These are phyloP conservation scores for Aspergillus affinis DNA, from an alignment of 495 filamentous ascomycete genomes.

Conservation along the genomic window DNA sequence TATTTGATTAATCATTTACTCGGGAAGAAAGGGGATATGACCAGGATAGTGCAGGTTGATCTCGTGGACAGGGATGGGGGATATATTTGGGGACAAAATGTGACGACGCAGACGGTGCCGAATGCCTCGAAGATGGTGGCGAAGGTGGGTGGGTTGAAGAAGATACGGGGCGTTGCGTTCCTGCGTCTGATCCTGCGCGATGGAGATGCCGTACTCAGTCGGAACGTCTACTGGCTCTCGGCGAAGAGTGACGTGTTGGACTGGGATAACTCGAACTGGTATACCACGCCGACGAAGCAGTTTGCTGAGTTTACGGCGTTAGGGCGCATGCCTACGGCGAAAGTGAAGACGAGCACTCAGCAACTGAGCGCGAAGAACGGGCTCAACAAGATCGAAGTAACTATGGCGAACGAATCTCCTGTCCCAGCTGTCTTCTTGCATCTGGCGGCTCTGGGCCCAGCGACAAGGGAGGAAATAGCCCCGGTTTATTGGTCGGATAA, in stretches of 20 bases:
- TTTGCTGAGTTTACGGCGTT: slow-evolving; percentile 55
- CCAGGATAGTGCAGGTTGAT: slow-evolving; percentile 47
- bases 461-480: slow-evolving; percentile 39
- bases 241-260: slow-evolving; percentile 48
- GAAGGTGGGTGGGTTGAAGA: slow-evolving; percentile 27
- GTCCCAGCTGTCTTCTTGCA: slow-evolving; percentile 59
- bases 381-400: slow-evolving; percentile 23
- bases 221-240: slow-evolving; percentile 65
- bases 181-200: slow-evolving; percentile 48
- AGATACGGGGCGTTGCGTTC: slow-evolving; percentile 49
- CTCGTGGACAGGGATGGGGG: slow-evolving; percentile 49
- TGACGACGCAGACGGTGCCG: slow-evolving; percentile 21
- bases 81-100: slow-evolving; percentile 26
- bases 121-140: slow-evolving; percentile 29
- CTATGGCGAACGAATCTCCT: slow-evolving; percentile 51
- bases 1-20: slow-evolving; percentile 59
- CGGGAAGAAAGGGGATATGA: slow-evolving; percentile 7
- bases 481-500: slow-evolving; percentile 62
- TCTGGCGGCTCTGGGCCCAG: slow-evolving; percentile 44
- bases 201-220: slow-evolving; percentile 37
- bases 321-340: slow-evolving; percentile 36
- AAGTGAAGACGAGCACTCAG: slow-evolving; percentile 30
- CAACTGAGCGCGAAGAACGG: background rate
- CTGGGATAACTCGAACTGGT: slow-evolving; percentile 59
- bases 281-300: slow-evolving; percentile 53